These are phyloP conservation scores for Pleurozium schreberi DNA, from an alignment of 225 moss, liverwort and hornwort species.

Conservation along the genomic window DNA sequence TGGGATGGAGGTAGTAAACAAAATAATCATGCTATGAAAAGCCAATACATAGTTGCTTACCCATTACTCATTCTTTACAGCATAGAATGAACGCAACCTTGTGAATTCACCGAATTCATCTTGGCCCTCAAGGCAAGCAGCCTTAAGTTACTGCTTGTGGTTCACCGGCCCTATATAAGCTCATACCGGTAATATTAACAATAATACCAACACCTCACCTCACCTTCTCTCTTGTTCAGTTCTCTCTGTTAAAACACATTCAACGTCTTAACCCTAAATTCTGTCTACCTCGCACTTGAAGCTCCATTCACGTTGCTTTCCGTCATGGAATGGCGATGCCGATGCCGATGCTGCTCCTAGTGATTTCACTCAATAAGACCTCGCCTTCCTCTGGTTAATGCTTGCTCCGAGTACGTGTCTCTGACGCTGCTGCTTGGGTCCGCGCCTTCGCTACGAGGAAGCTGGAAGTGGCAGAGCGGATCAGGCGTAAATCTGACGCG, in stretches of 20 bases:
- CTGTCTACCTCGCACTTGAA: neutral
- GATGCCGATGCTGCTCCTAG: neutral
- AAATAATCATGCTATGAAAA: neutral
- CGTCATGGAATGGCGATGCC: neutral
- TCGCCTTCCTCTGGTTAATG: neutral
- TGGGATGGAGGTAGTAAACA: neutral
- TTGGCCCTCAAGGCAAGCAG: neutral
- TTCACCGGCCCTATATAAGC: neutral
- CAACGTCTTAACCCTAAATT: neutral
- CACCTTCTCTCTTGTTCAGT: neutral
- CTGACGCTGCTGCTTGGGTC: neutral
- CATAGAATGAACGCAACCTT: neutral
- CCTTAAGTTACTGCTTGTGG: too few species aligned
- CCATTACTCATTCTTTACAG: neutral
- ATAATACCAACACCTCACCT: neutral
- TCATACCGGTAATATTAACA: neutral
- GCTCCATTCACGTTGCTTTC: neutral
- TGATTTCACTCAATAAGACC: neutral
- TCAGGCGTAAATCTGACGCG: neutral
- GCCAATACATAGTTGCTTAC: neutral
- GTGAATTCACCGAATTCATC: neutral
- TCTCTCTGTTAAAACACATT: too few species aligned
- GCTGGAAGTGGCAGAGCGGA: neutral
- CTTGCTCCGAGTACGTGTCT: neutral
- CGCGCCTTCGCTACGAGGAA: neutral